Percentiles rank a stretch among this genome's conserved stretches.
Conservation (phyloP, 2,329 filamentous ascomycete species). For the Fusarium burgessii region DNA sequence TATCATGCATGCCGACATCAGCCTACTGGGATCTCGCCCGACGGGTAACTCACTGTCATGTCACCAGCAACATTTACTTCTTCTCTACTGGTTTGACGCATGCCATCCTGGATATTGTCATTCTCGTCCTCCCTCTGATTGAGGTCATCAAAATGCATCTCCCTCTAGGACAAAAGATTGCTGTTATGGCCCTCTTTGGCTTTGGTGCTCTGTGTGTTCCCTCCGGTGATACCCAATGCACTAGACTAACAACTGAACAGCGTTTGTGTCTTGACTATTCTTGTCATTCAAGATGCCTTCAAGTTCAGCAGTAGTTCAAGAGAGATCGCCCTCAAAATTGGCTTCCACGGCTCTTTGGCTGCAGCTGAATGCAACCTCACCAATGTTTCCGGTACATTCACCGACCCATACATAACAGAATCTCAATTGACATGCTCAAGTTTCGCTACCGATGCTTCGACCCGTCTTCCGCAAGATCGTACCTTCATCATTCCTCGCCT, state of each 20-base stretch:
- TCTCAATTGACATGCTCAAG: neutral
- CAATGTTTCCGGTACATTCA: constrained; percentile 41
- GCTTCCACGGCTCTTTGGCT: constrained; percentile 41
- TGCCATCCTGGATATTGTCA: constrained; percentile 48
- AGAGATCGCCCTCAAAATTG: constrained; percentile 45
- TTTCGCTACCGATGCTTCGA: constrained; percentile 37
- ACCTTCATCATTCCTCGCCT: constrained; percentile 18
- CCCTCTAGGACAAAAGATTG: constrained; percentile 45
- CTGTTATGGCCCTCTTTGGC: constrained; percentile 46
- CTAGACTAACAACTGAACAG: neutral
- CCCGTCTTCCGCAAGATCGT: constrained; percentile 27
- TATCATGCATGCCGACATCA: constrained; percentile 51
- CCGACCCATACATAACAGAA: accelerated
- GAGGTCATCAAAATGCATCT: constrained; percentile 49
- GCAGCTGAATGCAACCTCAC: constrained; percentile 46
- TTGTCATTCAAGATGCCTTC: constrained; percentile 40
- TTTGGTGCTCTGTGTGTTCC: constrained; percentile 46
- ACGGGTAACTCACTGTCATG: constrained; percentile 43
- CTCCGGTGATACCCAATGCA: accelerated
- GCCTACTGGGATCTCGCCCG: constrained; percentile 49
- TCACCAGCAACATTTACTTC: constrained; percentile 48
- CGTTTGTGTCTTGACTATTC: constrained; percentile 42
- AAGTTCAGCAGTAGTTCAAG: constrained; percentile 27
- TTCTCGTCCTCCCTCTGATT: constrained; percentile 48
- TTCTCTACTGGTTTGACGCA: constrained; percentile 49